Percentiles rank a stretch among this genome's conserved stretches.
Conservation (phyloP, 2,329 filamentous ascomycete genomes). For the Cordyceps tenuipes region DNA sequence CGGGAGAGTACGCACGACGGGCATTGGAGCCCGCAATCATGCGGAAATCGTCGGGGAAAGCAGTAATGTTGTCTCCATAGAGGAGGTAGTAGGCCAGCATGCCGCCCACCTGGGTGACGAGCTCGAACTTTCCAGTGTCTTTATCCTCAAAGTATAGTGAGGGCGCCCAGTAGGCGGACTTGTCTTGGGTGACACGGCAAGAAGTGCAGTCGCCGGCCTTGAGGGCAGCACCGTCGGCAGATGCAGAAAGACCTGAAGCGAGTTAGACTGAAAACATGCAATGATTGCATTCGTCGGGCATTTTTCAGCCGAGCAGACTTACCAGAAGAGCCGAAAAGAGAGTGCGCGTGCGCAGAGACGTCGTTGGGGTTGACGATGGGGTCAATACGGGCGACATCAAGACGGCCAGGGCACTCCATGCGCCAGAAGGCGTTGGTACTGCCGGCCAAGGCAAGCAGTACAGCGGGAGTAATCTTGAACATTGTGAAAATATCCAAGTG, state of each 20-base stretch:
- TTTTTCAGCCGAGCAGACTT: conserved; percentile 30
- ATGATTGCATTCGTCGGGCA: no score
- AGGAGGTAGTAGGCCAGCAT: conserved; percentile 91
- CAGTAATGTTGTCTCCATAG: conserved; percentile 53
- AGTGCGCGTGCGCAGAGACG: conserved; percentile 60
- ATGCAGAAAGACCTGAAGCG: conserved; percentile 52
- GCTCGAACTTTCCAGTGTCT: conserved; percentile 53
- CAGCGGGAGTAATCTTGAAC: conserved; percentile 25
- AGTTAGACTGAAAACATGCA: neutral
- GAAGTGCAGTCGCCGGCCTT: conserved; percentile 63
- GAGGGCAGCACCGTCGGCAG: conserved; percentile 50
- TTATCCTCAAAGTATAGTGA: conserved; percentile 66
- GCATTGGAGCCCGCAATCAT: conserved; percentile 72
- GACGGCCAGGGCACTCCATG: conserved; percentile 68
- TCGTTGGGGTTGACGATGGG: conserved; percentile 59
- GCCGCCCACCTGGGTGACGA: conserved; percentile 69
- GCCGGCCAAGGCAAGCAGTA: conserved; percentile 27
- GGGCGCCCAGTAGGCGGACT: conserved; percentile 84
- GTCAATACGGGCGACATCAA: conserved; percentile 66
- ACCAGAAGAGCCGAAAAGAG: conserved; percentile 70
- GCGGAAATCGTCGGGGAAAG: conserved; percentile 69
- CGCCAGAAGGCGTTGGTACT: conserved; percentile 71
- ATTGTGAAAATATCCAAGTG: conserved; percentile 24
- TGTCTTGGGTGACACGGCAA: conserved; percentile 70
- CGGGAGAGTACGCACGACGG: conserved; percentile 61